Base-by-base conservation (phyloP, 768 basidiomycete genomes). In the Amanita thiersii region DNA sequence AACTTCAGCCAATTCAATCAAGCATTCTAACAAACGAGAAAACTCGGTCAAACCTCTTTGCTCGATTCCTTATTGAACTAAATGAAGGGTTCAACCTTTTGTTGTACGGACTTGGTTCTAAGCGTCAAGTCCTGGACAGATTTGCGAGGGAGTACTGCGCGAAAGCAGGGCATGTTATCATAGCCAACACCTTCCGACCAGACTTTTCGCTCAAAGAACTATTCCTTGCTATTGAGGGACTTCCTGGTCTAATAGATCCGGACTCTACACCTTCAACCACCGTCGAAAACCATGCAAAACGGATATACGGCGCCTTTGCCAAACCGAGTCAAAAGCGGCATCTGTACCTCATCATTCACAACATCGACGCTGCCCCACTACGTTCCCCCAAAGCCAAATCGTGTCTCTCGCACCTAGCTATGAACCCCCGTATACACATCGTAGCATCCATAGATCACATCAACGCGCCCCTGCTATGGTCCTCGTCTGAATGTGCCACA, bases 101-200 rank as follows among this genome's bases (percentile, higher is more conserved):
- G 14, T 81, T 89, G 58, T 89, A 90, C 52, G 94, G 94, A 1
- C 76, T 79, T 52, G 94, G 94, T 4, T 93, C 89, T 14, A 99
- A 99, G 57, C 71, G 88, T 42, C 57, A 55, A 12, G 50, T 84
- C 6, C 65, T 99, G 23, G 87, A 94, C 55, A 65, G 74, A 15
- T 87, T 96, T 43, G 89, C 84, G 1, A 64, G 56, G 3, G 62
- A 70, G 0, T 55, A 62, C 15, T 77, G 86, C 47, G 60, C 73
- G 5, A 73, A 66, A 40, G 58, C 55, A 0, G 89, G 90, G 0
- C 73, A 87, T 47, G 81, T 88, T 32, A 73, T 89, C 41, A 67
- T 92, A 15, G 73, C 80, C 18, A 87, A 94, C 51, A 89, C 77
- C 0, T 87, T 81, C 58, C 78, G 81, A 42, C 84, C 86, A 0